Base-by-base conservation (phyloP, 2,329 filamentous ascomycete species). In the Penicillium sp. region DNA sequence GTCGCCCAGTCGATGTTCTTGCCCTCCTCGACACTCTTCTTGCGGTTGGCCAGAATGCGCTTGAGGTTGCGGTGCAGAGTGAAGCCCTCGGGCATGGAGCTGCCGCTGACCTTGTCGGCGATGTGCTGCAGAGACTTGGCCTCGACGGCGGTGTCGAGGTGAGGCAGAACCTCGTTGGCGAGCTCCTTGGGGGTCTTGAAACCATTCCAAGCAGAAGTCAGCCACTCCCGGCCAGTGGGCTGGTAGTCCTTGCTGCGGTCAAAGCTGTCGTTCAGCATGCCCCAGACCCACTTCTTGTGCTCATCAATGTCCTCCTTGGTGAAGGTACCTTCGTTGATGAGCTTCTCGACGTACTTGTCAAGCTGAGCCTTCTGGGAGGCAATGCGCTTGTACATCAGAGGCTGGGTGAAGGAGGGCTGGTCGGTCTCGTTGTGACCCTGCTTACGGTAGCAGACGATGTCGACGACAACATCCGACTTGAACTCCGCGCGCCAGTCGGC, bases 211-310 rank as follows among this genome's bases (percentile, higher is more conserved):
- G 93, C 91, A 44, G 90, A 96, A 7, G 93, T 97, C 60, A 95
- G 84, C 93, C 93, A 98, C 74, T 98, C 93, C 76, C 95, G 95
- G 57, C 90, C 88, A 36, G 88, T 94, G 39, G 93, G 89, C 71
- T 91, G 86, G 74, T 98, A 98, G 64, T 98, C 91, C 74, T 94
- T 97, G 73, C 90, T 95, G 73, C 91, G 90, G 63, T 89, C 80
- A 72, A 97, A 98, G 75, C 90, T 96, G 71, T 97, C 91, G 66
- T 95, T 91, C 49, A 98, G 80, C 90, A 97, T 97, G 53, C 88
- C 88, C 93, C 91, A 98, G 51, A 97, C 93, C 93, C 93, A 98
- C 71, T 94, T 88, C 80, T 95, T 95, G 80, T 98, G 93, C 78
- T 98, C 93, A 50, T 98, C 91, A 51, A 98, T 86, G 67, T 98